Base-by-base conservation (phyloP, 1,284 basidiomycete genomes). In the Irpex sp. region DNA sequence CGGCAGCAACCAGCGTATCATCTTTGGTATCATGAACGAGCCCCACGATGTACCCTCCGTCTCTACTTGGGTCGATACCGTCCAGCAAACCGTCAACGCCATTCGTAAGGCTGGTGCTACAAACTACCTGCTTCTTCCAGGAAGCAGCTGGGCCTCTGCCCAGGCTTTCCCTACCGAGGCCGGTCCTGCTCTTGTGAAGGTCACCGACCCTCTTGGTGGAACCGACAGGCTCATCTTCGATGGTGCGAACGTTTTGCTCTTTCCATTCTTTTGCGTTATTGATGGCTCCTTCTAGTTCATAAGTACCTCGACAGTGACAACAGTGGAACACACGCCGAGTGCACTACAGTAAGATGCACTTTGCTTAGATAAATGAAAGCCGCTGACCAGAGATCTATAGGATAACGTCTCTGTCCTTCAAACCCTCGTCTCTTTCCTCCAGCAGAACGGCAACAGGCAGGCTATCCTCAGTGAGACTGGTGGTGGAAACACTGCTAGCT, bases 271-370 rank as follows among this genome's bases (percentile, higher is more conserved):
- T 42, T 33, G 36, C 21, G 19, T 52, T 35, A n/a, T 7, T 45
- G 14, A 45, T 14, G 14, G 39, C 8, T 9, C 42, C 69, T n/a
- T 74, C 21, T 64, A 77, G 82, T 84, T 3, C 83, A 85, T 77
- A 81, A 84, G 71, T 86, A 86, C 71, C 79, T 84, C 63, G 84
- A 86, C 70, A 75, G 74, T 59, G 83, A 85, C 70, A 82, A 83
- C 70, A 80, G 78, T 48, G 84, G 85, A 56, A 84, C 81, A 4
- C 77, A 80, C 67, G 65, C 77, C 10, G 78, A 81, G 63, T 77
- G 78, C 64, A 78, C 75, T 51, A 83, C 80, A 14, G 73, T 73
- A 61, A 36, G 67, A 59, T 12, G 6, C 21, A 23, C 5, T 45
- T 14, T 21, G 4, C n/a, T 10, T 36, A 45, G 28, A 49, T 56